Evolutionary conservation across 1,139 yeast species (phyloP).

Genomic region (Suhomyces chickasaworum): DNA sequence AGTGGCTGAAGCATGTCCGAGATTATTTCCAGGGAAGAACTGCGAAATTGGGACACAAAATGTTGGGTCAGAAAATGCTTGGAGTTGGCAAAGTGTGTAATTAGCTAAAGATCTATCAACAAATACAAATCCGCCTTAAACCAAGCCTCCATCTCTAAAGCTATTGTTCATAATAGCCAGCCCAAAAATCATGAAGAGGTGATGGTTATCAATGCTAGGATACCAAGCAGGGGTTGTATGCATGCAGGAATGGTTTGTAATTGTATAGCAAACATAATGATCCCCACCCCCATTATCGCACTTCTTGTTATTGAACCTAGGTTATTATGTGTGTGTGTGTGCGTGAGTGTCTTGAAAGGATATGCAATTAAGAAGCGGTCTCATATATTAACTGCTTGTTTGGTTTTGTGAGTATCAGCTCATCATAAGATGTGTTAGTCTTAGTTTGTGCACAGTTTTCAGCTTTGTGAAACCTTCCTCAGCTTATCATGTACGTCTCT

Average conservation of each 20-base stretch:
- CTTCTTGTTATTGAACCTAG: no score
- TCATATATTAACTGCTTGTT: not conserved
- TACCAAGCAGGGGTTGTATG: not conserved
- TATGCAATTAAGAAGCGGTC: no score
- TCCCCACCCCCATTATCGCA: not conserved
- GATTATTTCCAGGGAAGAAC: not conserved
- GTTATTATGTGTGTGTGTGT: no score
- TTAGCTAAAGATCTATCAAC: not conserved
- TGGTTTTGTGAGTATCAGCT: not conserved
- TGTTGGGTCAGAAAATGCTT: not conserved
- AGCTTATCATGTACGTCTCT: not conserved
- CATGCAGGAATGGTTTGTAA: not conserved
- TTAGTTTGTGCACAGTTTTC: not conserved
- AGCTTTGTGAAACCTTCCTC: not conserved
- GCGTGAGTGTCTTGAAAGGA: no score
- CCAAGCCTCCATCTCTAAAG: not conserved
- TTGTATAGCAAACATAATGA: not conserved
- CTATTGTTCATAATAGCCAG: not conserved
- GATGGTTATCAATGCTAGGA: no score
- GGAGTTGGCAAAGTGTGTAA: not conserved
- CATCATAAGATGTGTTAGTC: not conserved
- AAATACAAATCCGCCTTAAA: not conserved
- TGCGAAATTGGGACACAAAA: not conserved
- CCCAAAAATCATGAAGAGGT: not conserved
- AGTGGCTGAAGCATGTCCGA: not conserved